These are phyloP conservation scores for Isatis tinctoria DNA, from an alignment of 345 rosid species.

Conservation along the genomic window DNA sequence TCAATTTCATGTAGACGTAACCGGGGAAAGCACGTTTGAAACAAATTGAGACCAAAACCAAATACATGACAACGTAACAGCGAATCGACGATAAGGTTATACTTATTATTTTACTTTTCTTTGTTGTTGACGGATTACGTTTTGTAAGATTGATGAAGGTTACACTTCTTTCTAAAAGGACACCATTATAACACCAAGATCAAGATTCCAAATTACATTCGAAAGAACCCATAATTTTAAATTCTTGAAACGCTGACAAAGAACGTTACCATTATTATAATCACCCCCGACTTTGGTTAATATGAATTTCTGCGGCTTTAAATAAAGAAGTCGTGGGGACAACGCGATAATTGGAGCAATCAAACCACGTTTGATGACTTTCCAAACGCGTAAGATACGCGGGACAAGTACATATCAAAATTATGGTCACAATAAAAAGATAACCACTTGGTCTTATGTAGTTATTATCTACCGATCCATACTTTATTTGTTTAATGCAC, in stretches of 20 bases:
- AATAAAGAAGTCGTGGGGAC: background rate
- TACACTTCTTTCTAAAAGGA: too few relatives aligned
- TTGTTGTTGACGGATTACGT: too few relatives aligned
- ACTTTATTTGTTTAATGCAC: background rate
- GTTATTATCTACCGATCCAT: background rate
- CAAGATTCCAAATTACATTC: background rate
- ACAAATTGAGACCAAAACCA: too few relatives aligned
- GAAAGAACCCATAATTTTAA: background rate
- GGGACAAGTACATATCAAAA: conserved; percentile 14
- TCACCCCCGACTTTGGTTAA: background rate
- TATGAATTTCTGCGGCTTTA: background rate
- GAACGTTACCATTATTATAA: background rate
- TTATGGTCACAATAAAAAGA: background rate
- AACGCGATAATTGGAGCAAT: conserved; percentile 13
- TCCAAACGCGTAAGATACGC: conserved; percentile 20
- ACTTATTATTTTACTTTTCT: too few relatives aligned
- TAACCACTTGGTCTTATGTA: conserved; percentile 15
- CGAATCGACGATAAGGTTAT: too few relatives aligned
- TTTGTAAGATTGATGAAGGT: too few relatives aligned
- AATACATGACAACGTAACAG: too few relatives aligned
- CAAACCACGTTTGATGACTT: conserved; percentile 18
- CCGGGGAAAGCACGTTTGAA: too few relatives aligned
- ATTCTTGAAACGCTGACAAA: background rate
- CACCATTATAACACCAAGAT: background rate
- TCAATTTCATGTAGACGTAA: background rate